Percentiles rank a stretch among this genome's conserved stretches.
phyloP scores from a whole-genome alignment of 1,139 yeast genomes.

The Blastobotrys illinoisensis region DNA sequence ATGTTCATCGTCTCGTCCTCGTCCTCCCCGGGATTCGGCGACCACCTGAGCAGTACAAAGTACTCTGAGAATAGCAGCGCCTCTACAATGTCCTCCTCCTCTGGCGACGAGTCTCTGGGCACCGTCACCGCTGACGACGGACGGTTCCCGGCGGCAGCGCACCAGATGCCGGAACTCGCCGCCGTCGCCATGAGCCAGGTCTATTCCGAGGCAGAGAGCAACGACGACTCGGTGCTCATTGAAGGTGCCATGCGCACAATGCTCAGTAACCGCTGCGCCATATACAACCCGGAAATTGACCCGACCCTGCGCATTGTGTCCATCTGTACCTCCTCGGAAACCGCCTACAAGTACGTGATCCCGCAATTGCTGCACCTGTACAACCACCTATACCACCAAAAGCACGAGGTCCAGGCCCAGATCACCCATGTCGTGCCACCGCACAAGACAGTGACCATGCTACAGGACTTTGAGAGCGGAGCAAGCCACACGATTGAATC shows the following conservation, averaged over 20 bases:
- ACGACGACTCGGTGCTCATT: constrained; percentile 10
- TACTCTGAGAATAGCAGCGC: neutral
- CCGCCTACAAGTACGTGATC: constrained; percentile 17
- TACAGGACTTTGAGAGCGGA: constrained; percentile 1
- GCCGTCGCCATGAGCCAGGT: constrained; percentile 11
- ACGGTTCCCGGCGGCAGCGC: neutral
- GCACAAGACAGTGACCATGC: constrained; percentile 14
- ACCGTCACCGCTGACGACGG: constrained; percentile 1
- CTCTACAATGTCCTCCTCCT: neutral
- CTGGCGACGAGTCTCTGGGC: neutral
- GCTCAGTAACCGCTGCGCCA: constrained; percentile 4
- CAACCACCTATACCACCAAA: constrained; percentile 3
- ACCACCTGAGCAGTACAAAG: neutral
- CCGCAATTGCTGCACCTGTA: constrained; percentile 17
- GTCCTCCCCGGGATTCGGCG: neutral
- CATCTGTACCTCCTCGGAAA: constrained; percentile 18
- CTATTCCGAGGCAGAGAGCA: constrained; percentile 3
- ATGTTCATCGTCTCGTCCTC: neutral
- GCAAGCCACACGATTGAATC: neutral
- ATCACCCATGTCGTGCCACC: constrained; percentile 21
- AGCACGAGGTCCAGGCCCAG: constrained; percentile 13
- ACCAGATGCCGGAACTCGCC: neutral
- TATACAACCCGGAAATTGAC: constrained; percentile 10
- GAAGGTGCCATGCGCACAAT: constrained; percentile 9
- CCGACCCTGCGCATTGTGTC: constrained; percentile 18